Conservation (phyloP, 106 monocot species). For the Dendrobium chrysotoxum region DNA sequence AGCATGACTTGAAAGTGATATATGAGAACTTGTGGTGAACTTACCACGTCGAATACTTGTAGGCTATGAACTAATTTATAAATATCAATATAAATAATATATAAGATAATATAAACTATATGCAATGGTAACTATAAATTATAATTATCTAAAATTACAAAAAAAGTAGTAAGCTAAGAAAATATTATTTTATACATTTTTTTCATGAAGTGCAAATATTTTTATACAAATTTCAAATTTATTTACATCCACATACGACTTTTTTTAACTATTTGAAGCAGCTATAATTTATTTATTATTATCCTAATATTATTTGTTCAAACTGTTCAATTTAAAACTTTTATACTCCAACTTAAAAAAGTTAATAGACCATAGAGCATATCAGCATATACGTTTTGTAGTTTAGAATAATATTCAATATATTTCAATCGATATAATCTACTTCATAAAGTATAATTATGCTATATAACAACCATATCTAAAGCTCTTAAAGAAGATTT, state of each 20-base stretch:
- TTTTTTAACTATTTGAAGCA: not conserved
- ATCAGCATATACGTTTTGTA: not conserved
- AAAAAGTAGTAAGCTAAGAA: not conserved
- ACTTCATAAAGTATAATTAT: not conserved
- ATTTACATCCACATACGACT: not conserved
- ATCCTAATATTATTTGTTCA: too few species aligned
- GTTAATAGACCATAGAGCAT: not conserved
- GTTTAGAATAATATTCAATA: not conserved
- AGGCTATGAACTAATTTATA: not conserved
- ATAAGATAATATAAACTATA: not conserved
- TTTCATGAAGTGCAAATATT: not conserved
- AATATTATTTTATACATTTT: not conserved
- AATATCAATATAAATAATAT: not conserved
- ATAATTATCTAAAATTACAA: not conserved
- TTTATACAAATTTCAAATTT: not conserved
- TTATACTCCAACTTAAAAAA: too few species aligned
- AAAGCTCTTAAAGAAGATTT: conserved; percentile 1
- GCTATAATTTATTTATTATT: too few species aligned
- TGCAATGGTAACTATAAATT: not conserved
- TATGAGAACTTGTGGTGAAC: not conserved
- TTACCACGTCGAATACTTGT: not conserved
- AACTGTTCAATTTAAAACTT: too few species aligned
- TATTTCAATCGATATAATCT: not conserved
- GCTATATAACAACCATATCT: not conserved
- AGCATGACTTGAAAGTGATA: not conserved